These are phyloP conservation scores for Zychaea mexicana DNA, from an alignment of 371 early-diverging fungal genomes.

Conservation along the genomic window DNA sequence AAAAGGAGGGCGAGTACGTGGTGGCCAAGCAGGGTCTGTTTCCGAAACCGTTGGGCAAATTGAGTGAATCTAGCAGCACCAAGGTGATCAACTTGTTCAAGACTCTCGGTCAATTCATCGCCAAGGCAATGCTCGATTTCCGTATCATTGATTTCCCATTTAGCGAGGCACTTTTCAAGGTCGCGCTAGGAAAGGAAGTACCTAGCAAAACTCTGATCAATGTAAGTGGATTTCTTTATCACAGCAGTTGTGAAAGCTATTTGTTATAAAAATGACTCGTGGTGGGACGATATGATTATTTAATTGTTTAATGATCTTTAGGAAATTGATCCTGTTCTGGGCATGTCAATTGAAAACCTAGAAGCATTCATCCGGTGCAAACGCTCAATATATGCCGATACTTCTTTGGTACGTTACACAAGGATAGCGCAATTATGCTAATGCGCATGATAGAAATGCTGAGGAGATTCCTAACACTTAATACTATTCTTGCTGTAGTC, in stretches of 20 bases:
- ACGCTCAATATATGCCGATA: slow-evolving; percentile 52
- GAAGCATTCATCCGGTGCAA: slow-evolving; percentile 60
- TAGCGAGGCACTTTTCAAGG: slow-evolving; percentile 72
- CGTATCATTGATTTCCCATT: slow-evolving; percentile 88
- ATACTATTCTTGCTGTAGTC: slow-evolving; percentile 14
- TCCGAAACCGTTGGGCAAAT: slow-evolving; percentile 61
- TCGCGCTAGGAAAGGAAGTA: slow-evolving; percentile 50
- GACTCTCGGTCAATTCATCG: slow-evolving; percentile 84
- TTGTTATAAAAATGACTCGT: too few relatives aligned
- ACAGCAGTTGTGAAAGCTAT: slow-evolving; percentile 27
- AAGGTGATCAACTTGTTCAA: slow-evolving; percentile 62
- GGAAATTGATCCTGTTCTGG: slow-evolving; percentile 71
- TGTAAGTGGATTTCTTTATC: slow-evolving; percentile 21
- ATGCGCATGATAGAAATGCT: background rate
- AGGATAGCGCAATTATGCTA: background rate
- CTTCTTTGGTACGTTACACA: slow-evolving; percentile 20
- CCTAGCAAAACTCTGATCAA: slow-evolving; percentile 21
- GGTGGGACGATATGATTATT: too few relatives aligned
- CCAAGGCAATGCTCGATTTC: slow-evolving; percentile 87
- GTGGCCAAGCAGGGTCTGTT: slow-evolving; percentile 65
- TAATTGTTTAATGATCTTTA: too few relatives aligned
- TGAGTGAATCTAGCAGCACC: slow-evolving; percentile 34
- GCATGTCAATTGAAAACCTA: slow-evolving; percentile 69
- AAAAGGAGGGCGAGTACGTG: slow-evolving; percentile 40
- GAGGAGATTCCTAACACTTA: background rate